phyloP scores from a whole-genome alignment of 2,329 filamentous ascomycete species.

The Epichloe scottii region DNA sequence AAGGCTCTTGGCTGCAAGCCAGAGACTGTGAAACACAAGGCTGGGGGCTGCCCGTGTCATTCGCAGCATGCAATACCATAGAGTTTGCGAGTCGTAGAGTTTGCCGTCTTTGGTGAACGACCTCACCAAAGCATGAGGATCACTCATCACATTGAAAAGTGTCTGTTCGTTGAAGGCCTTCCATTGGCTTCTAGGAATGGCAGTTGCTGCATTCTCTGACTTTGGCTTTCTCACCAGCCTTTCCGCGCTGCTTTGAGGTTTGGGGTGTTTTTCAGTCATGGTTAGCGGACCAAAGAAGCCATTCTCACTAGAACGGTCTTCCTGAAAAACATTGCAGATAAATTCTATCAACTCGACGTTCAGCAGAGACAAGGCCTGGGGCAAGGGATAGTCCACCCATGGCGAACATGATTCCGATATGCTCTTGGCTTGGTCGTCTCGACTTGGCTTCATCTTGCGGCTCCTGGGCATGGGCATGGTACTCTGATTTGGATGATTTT shows the following conservation, averaged over 20 bases:
- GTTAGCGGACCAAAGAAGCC: constrained; percentile 29
- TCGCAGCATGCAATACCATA: constrained; percentile 52
- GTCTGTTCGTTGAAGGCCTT: constrained; percentile 50
- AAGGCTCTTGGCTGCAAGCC: constrained; percentile 45
- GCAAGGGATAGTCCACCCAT: constrained; percentile 26
- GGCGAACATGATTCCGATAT: constrained; percentile 14
- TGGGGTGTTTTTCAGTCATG: constrained; percentile 7
- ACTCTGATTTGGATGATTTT: background rate
- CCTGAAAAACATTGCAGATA: constrained; percentile 46
- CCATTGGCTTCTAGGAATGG: constrained; percentile 32
- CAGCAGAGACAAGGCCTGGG: constrained; percentile 43
- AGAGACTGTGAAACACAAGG: constrained; percentile 51
- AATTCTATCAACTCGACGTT: constrained; percentile 45
- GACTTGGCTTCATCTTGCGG: constrained; percentile 2
- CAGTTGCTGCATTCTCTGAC: background rate
- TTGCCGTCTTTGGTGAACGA: constrained; percentile 44
- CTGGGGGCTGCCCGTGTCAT: constrained; percentile 44
- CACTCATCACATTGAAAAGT: constrained; percentile 50
- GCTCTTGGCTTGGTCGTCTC: constrained; percentile 11
- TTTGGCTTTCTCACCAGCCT: constrained; percentile 7
- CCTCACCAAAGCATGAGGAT: constrained; percentile 38
- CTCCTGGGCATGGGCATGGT: constrained; percentile 1
- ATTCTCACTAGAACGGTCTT: constrained; percentile 40
- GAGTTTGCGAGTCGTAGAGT: constrained; percentile 45
- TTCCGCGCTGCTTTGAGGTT: constrained; percentile 4